Evolutionary conservation across 139 green algal species (phyloP).

Genomic region (Deuterostichococcus epilithicus): DNA sequence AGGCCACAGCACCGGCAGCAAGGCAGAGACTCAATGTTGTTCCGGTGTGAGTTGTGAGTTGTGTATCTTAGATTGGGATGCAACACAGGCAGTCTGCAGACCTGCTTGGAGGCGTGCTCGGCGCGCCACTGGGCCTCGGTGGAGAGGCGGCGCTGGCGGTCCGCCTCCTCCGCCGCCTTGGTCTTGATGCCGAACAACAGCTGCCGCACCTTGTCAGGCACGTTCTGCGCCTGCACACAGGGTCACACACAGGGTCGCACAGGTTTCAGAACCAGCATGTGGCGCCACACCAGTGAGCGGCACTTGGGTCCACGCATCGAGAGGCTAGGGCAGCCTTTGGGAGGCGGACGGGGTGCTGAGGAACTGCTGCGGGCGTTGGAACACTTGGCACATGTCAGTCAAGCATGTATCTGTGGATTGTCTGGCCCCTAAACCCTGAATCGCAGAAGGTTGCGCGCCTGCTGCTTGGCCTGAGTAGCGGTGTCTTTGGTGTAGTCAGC

Average conservation of each 20-base stretch:
- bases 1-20: no score
- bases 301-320: no score
- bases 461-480: not conserved
- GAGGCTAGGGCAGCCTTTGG: no score
- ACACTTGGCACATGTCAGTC: no score
- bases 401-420: no score
- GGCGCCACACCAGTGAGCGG: no score
- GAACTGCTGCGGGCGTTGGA: no score
- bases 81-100: not conserved
- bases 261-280: not conserved
- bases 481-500: not conserved
- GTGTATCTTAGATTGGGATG: no score
- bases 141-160: not conserved
- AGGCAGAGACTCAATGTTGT: no score
- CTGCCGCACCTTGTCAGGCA: not conserved
- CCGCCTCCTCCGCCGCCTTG: not conserved
- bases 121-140: not conserved
- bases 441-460: not conserved
- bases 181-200: not conserved
- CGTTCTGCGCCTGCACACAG: not conserved
- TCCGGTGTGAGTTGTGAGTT: no score
- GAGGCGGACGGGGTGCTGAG: no score
- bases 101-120: not conserved
- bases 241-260: not conserved
- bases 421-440: no score